Conservation (phyloP, 331 rosid genomes). For the Prunus yedoensis region DNA sequence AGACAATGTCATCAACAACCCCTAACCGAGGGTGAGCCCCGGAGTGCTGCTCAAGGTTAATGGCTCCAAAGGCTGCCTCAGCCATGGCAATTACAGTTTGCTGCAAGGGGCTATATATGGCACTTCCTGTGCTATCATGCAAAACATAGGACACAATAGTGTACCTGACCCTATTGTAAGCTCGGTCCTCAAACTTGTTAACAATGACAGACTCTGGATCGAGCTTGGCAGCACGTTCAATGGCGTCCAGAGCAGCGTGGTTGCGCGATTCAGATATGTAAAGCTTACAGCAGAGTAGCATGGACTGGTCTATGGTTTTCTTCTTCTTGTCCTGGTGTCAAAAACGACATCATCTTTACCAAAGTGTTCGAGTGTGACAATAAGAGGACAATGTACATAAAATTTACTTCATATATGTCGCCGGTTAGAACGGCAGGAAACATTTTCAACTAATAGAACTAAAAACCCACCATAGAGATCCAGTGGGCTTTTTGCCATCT, state of each 20-base stretch:
- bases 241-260: constrained; percentile 45
- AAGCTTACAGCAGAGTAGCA: constrained; percentile 68
- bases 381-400: not conserved
- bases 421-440: too few species aligned
- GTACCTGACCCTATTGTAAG: constrained; percentile 66
- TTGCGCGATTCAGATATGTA: constrained; percentile 69
- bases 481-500: not conserved
- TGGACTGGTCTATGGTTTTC: constrained; percentile 49
- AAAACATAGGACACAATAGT: constrained; percentile 64
- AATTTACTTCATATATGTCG: not conserved
- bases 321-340: constrained; percentile 58
- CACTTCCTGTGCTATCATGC: constrained; percentile 57
- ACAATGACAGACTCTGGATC: constrained; percentile 59
- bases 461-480: not conserved
- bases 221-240: constrained; percentile 59
- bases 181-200: constrained; percentile 56
- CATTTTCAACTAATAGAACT: too few species aligned
- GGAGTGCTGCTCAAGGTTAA: constrained; percentile 61
- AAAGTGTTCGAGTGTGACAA: too few species aligned
- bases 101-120: constrained; percentile 74
- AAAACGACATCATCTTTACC: not conserved
- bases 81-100: constrained; percentile 66
- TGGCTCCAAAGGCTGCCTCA: constrained; percentile 60
- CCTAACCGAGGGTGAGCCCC: constrained; percentile 87
- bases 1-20: constrained; percentile 75